These are phyloP conservation scores for Auxenochlorella pyrenoidosa DNA, from an alignment of 139 green algal species.

Conservation along the genomic window DNA sequence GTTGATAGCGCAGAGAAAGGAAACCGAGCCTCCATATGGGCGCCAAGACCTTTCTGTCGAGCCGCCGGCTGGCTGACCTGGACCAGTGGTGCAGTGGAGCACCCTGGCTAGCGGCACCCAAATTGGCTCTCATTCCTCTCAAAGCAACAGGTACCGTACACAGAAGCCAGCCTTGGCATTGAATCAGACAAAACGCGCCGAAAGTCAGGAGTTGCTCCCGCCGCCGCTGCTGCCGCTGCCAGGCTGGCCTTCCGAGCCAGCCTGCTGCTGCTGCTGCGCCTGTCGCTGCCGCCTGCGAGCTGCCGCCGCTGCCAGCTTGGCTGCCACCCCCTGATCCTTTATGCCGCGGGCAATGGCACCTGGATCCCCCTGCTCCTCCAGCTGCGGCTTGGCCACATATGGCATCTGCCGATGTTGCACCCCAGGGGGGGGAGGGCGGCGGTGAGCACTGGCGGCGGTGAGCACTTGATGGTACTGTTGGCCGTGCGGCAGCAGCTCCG, in stretches of 20 bases:
- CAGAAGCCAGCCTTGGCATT: no score
- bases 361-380: background rate
- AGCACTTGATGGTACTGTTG: no score
- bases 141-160: no score
- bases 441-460: background rate
- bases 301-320: slow-evolving; percentile 10
- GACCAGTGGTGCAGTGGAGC: no score
- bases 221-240: background rate
- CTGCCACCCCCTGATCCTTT: background rate
- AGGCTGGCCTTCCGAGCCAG: background rate
- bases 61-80: no score
- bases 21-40: no score
- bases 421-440: no score
- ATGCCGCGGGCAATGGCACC: slow-evolving; percentile 2
- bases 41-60: no score
- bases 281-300: background rate
- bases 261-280: slow-evolving; percentile 28
- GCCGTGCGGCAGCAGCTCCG: background rate
- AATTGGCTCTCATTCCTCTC: no score
- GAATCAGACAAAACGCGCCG: no score
- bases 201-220: background rate
- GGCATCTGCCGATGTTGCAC: background rate
- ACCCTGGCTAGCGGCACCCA: no score
- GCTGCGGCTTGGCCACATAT: background rate
- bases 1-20: no score